Conservation (phyloP, 2,329 filamentous ascomycete genomes). For the Grosmannia clavigera region DNA sequence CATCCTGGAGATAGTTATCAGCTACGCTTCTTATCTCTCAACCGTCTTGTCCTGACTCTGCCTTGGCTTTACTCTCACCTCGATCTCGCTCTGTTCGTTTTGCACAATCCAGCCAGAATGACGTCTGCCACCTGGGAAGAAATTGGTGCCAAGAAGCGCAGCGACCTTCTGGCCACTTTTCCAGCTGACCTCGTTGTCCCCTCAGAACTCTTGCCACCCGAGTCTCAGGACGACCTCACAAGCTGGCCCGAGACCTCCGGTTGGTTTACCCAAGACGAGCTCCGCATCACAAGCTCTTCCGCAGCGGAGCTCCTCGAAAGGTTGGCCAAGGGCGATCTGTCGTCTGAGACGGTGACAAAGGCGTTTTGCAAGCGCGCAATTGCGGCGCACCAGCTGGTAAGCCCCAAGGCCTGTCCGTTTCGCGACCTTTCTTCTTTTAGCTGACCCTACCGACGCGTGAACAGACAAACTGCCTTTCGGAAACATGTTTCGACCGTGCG, state of each 20-base stretch:
- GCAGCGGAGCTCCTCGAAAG: constrained; percentile 21
- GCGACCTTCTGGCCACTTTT: constrained; percentile 33
- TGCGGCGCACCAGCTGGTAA: constrained; percentile 25
- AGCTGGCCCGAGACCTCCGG: constrained; percentile 42
- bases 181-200: constrained; percentile 47
- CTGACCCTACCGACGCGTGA: background rate
- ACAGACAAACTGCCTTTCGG: constrained; percentile 36
- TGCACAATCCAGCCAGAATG: background rate
- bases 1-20: background rate
- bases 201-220: constrained; percentile 36
- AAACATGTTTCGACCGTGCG: constrained; percentile 41
- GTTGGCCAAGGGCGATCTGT: constrained; percentile 24
- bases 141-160: constrained; percentile 29
- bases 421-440: background rate
- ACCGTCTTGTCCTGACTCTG: background rate
- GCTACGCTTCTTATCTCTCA: background rate
- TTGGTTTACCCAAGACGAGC: constrained; percentile 39
- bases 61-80: background rate
- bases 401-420: background rate
- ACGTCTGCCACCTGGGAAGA: constrained; percentile 25
- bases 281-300: constrained; percentile 23
- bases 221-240: constrained; percentile 42
- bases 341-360: constrained; percentile 21
- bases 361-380: constrained; percentile 27
- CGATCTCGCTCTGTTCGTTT: background rate